Evolutionary conservation across 208 protist genomes (phyloP).

Genomic region (Leishmania martiniquensis): DNA sequence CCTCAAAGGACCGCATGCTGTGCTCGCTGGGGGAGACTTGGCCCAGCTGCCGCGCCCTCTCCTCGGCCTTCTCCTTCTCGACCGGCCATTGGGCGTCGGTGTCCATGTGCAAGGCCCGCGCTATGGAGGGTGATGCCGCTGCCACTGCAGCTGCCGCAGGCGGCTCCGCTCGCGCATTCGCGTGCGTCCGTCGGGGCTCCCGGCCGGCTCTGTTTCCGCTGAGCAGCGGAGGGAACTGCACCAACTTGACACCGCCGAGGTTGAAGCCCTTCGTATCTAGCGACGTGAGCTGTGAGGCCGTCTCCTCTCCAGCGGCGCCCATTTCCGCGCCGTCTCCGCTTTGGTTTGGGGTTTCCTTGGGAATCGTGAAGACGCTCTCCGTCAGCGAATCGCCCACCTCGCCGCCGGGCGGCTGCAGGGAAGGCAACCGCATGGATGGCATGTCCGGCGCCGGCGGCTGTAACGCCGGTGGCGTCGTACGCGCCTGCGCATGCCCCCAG

Average conservation of each 20-base stretch:
- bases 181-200: neutral
- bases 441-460: neutral
- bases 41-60: too few relatives aligned
- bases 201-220: neutral
- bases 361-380: conserved; percentile 20
- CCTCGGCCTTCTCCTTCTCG: neutral
- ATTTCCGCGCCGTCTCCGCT: neutral
- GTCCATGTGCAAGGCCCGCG: neutral
- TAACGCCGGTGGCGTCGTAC: neutral
- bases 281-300: conserved; percentile 18
- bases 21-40: neutral
- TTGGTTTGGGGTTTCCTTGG: conserved; percentile 2
- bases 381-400: conserved; percentile 5
- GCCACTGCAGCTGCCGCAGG: neutral
- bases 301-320: conserved; percentile 1
- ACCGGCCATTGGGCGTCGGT: neutral
- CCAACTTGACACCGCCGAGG: conserved; percentile 9
- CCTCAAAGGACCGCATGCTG: neutral
- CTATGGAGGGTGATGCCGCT: neutral
- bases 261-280: neutral
- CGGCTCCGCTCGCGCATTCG: neutral
- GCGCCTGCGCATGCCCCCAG: neutral
- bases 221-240: conserved; percentile 17
- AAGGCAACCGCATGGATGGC: neutral
- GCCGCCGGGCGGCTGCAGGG: neutral